Evolutionary conservation across 148 eudicot species (phyloP), one percentile per base, ranked within the genome.

Genomic region (Polygonum maritimum): DNA sequence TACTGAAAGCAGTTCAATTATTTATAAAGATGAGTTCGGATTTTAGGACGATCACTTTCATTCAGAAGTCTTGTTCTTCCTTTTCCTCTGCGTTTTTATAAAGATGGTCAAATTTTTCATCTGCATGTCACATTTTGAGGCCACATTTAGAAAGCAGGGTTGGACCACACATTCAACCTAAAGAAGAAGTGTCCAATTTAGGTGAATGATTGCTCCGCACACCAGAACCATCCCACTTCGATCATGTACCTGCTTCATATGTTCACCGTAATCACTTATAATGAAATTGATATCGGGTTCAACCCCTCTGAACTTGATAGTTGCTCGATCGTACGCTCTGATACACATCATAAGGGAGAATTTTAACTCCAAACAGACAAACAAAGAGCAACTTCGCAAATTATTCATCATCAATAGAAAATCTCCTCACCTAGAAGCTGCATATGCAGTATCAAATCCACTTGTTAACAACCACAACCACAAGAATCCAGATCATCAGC

Each of bases 361-460:
- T 67, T 44, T 67, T 38, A 67, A 67, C 31, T 33, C n/a, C 36
- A 65, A 65, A 38, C 19, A 67, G 36, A 16, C 21, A 36, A 35
- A 67, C 21, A 60, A 60, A 26, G 45, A 41, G 45, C 45, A 41
- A 41, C 45, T 41, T 26, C 10, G 21, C 44, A 67, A 67, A 67
- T 26, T 26, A 36, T 14, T 36, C 71, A 35, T 36, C 16, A 36
- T 18, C 7, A 67, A 5, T 67, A 36, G 71, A 35, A 67, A 40
- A 75, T 7, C 31, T 26, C 22, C 74, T 54, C 69, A 83, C 86
- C 83, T 76, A 39, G 86, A 83, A 63, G 81, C 86, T 11, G 81
- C 85, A 16, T 79, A 80, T 33, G 87, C 85, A 2, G 81, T 84
- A 58, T 84, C 87, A 51, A 82, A 84, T 75, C 87, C 85, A 76